These are phyloP conservation scores for Leccinum arenicola DNA, from an alignment of 768 basidiomycete genomes.

Conservation along the genomic window DNA sequence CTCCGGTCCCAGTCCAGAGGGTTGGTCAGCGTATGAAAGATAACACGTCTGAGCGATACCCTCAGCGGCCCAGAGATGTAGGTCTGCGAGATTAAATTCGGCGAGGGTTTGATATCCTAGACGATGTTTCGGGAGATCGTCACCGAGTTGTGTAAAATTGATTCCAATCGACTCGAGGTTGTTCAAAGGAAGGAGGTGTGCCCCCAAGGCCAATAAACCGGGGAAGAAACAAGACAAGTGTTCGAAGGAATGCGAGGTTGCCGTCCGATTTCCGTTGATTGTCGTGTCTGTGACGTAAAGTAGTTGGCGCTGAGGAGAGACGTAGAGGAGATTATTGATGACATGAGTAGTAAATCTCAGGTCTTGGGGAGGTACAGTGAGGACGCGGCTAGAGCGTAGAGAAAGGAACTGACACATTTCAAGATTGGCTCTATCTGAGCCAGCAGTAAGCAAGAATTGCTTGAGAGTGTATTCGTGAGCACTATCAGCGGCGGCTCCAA, in stretches of 20 bases:
- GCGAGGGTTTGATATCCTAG: constrained; percentile 39
- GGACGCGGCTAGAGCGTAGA: background rate
- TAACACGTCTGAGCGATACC: constrained; percentile 73
- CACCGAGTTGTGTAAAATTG: constrained; percentile 37
- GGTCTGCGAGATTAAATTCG: constrained; percentile 51
- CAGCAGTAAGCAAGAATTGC: constrained; percentile 63
- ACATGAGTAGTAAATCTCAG: constrained; percentile 60
- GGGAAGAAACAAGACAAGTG: constrained; percentile 80
- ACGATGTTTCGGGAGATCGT: constrained; percentile 20
- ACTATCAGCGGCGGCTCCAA: constrained; percentile 70
- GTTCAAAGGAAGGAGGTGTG: constrained; percentile 56
- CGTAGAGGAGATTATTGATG: constrained; percentile 60
- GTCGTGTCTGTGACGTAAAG: constrained; percentile 64
- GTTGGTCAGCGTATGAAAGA: constrained; percentile 67
- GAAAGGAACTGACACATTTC: constrained; percentile 56
- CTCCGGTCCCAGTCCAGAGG: constrained; percentile 70
- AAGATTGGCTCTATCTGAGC: constrained; percentile 55
- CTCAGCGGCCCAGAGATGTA: constrained; percentile 75
- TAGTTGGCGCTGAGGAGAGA: constrained; percentile 61
- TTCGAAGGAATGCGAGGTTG: constrained; percentile 55
- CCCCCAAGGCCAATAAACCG: constrained; percentile 71
- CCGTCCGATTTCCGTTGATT: constrained; percentile 26
- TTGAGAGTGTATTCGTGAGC: constrained; percentile 78
- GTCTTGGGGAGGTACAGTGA: constrained; percentile 39
- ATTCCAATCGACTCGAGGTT: constrained; percentile 48